Conservation (phyloP, 441 rosid species). For the Bocquillonia castaneifolia region DNA sequence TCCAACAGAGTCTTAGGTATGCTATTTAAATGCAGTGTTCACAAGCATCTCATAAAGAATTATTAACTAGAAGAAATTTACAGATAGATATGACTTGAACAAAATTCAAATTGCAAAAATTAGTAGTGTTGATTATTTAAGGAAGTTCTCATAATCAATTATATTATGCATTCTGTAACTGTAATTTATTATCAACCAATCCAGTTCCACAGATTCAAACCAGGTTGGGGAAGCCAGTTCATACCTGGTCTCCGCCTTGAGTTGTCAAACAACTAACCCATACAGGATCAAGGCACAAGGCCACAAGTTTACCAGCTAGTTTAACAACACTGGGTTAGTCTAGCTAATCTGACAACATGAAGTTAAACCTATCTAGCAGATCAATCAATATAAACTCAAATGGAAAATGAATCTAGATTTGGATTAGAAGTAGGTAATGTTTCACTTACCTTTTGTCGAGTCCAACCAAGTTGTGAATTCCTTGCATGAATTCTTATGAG, state of each 20-base stretch:
- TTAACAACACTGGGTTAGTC: constrained; percentile 19
- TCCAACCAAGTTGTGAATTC: constrained; percentile 53
- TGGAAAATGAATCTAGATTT: not conserved
- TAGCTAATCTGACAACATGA: constrained; percentile 11
- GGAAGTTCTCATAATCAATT: constrained; percentile 7
- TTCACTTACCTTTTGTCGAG: constrained; percentile 59
- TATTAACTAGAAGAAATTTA: not conserved
- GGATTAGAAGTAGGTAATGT: not conserved
- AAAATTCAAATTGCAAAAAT: too few relatives aligned
- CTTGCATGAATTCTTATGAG: constrained; percentile 46
- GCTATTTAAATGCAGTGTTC: not conserved
- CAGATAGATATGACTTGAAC: not conserved
- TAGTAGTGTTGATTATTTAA: not conserved
- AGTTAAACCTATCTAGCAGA: constrained; percentile 2
- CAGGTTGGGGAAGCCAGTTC: not conserved
- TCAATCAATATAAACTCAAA: constrained; percentile 19
- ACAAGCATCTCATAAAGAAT: not conserved
- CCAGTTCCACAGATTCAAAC: not conserved
- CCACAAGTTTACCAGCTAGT: constrained; percentile 22
- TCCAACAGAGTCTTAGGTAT: not conserved
- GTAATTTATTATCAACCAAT: not conserved
- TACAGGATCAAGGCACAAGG: constrained; percentile 23
- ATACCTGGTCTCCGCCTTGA: constrained; percentile 18
- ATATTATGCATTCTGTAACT: not conserved
- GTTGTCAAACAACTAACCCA: constrained; percentile 17